Evolutionary conservation across 305 asterid genomes (phyloP).

Genomic region (Coffea humblotiana): DNA sequence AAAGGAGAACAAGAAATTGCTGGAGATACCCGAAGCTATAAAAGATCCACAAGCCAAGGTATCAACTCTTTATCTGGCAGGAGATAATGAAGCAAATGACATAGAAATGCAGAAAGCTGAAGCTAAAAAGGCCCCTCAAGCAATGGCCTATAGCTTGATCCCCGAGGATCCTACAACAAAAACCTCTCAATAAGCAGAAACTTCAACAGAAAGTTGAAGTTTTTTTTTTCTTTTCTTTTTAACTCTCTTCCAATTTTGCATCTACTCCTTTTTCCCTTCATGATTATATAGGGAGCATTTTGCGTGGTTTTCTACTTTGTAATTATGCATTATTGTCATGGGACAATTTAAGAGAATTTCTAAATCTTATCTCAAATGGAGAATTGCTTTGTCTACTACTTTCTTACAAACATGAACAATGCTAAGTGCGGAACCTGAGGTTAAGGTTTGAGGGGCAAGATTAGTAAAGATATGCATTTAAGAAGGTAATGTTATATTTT

Average conservation of each 20-base stretch:
- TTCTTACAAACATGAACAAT: too few species aligned
- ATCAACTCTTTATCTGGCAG: background rate
- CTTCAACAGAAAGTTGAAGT: background rate
- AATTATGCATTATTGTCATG: too few species aligned
- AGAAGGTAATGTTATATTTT: too few species aligned
- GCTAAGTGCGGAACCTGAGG: too few species aligned
- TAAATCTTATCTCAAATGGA: too few species aligned
- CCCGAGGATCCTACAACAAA: conserved; percentile 21
- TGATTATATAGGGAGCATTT: too few species aligned
- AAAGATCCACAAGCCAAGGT: conserved; percentile 23
- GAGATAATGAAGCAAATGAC: conserved; percentile 42
- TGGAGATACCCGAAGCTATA: conserved; percentile 21
- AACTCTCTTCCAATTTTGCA: background rate
- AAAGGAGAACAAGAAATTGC: conserved; percentile 34
- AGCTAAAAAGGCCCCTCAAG: conserved; percentile 14
- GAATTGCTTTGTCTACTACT: too few species aligned
- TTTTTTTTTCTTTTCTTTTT: background rate
- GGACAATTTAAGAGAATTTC: too few species aligned
- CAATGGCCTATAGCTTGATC: background rate
- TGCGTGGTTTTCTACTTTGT: too few species aligned
- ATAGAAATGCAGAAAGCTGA: conserved; percentile 33
- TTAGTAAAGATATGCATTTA: too few species aligned
- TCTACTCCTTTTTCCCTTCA: too few species aligned
- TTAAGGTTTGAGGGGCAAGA: too few species aligned
- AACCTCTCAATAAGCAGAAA: background rate